phyloP scores from a whole-genome alignment of 208 protist species.

The Trypanosoma cruzi region DNA sequence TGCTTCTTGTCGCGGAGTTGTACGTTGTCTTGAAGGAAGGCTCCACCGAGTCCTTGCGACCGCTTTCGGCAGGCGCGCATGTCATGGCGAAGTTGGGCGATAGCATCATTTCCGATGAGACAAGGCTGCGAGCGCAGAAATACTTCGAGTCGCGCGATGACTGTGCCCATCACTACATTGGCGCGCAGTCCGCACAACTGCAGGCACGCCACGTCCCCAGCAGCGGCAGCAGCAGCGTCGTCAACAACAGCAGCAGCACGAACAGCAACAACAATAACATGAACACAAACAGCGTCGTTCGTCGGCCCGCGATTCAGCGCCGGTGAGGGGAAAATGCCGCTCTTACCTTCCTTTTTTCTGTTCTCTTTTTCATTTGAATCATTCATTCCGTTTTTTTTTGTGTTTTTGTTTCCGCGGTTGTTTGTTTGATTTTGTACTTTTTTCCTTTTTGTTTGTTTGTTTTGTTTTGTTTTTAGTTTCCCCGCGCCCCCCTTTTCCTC shows the following conservation, averaged over 20 bases:
- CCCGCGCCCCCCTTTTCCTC: too few species aligned
- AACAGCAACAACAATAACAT: slow-evolving; percentile 32
- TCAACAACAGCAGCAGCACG: slow-evolving; percentile 9
- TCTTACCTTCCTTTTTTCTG: too few species aligned
- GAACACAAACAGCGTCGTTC: slow-evolving; percentile 2
- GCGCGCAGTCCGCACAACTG: background rate
- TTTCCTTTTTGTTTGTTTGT: background rate
- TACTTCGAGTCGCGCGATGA: slow-evolving; percentile 31
- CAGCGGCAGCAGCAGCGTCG: too few species aligned
- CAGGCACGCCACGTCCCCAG: slow-evolving; percentile 4
- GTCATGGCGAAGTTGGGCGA: slow-evolving; percentile 46
- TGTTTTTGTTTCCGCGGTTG: background rate
- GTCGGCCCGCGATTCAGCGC: background rate
- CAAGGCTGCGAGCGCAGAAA: slow-evolving; percentile 29
- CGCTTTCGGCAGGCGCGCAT: slow-evolving; percentile 31
- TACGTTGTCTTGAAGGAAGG: slow-evolving; percentile 41
- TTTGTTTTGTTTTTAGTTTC: background rate
- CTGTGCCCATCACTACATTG: slow-evolving; percentile 22
- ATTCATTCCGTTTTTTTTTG: background rate
- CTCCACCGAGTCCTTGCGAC: slow-evolving; percentile 5
- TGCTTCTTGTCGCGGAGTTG: slow-evolving; percentile 60
- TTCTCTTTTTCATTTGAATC: too few species aligned
- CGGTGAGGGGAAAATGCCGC: background rate
- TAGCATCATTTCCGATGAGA: slow-evolving; percentile 66
- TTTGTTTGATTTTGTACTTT: too few species aligned